Evolutionary conservation across 176 grass and related monocot species (phyloP).

Genomic region (Musa itinerans): DNA sequence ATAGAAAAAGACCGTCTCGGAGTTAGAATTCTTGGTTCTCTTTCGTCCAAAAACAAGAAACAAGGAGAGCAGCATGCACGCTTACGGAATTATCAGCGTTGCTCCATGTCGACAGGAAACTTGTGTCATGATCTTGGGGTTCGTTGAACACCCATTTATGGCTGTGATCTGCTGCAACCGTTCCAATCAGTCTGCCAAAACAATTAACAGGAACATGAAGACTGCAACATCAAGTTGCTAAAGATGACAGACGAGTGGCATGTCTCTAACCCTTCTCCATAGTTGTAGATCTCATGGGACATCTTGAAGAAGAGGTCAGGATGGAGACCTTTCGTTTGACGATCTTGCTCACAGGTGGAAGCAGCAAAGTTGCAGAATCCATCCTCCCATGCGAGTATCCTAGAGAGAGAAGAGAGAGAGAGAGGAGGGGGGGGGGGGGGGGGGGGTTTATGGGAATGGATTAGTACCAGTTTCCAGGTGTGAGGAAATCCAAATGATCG

Average conservation of each 20-base stretch:
- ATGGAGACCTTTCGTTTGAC: conserved; percentile 43
- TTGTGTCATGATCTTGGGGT: conserved; percentile 50
- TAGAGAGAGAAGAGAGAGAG: conserved; percentile 5
- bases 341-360: conserved; percentile 40
- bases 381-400: conserved; percentile 95
- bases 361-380: conserved; percentile 91
- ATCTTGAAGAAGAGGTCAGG: conserved; percentile 98
- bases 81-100: conserved; percentile 81
- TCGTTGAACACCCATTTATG: conserved; percentile 96
- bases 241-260: background rate
- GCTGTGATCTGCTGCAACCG: conserved; percentile 88
- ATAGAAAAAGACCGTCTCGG: background rate
- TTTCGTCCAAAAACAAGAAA: too few species aligned
- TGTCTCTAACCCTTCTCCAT: conserved; percentile 51
- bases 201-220: background rate
- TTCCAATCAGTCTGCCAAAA: conserved; percentile 64
- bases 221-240: background rate
- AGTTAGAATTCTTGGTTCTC: background rate
- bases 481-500: background rate
- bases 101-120: conserved; percentile 66
- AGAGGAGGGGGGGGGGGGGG: background rate
- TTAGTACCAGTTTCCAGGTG: too few species aligned
- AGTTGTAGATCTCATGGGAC: conserved; percentile 99
- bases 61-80: background rate
- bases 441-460: background rate